Percentiles rank a stretch among this genome's conserved stretches.
Evolutionary conservation across 352 stramenopile species (phyloP).

Genomic region (Thraustochytrium sp.): DNA sequence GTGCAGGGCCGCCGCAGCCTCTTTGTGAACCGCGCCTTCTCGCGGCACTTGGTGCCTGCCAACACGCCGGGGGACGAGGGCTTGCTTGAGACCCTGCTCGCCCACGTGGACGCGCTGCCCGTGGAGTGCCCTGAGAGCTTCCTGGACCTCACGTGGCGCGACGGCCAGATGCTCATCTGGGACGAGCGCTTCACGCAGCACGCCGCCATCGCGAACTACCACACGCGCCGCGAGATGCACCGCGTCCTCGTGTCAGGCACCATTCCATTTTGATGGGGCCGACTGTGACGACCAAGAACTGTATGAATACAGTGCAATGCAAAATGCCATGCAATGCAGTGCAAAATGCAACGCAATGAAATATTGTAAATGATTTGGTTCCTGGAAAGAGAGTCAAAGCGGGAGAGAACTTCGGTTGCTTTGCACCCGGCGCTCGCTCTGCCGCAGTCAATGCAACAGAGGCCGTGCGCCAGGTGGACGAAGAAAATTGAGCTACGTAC

Average conservation of each 20-base stretch:
- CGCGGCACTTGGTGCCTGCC: neutral
- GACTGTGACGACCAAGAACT: neutral
- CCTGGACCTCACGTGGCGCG: neutral
- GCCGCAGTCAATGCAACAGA: neutral
- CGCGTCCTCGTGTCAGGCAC: neutral
- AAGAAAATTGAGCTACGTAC: neutral
- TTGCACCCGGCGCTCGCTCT: neutral
- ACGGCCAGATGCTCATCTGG: neutral
- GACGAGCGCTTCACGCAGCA: neutral
- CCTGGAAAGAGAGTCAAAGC: neutral
- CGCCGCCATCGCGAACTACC: neutral
- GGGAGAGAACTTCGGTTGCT: neutral
- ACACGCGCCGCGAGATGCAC: neutral
- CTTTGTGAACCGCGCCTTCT: neutral
- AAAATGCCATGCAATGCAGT: neutral
- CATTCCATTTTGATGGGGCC: neutral
- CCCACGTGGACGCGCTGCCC: neutral
- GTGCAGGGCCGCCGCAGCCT: neutral
- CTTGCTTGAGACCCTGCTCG: neutral
- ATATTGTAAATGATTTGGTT: neutral
- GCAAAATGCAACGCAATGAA: neutral
- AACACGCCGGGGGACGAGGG: neutral
- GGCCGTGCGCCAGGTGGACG: neutral
- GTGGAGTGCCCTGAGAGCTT: neutral
- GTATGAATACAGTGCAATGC: neutral